phyloP scores from a whole-genome alignment of 352 stramenopile species.

The Elongisporangium anandrum region DNA sequence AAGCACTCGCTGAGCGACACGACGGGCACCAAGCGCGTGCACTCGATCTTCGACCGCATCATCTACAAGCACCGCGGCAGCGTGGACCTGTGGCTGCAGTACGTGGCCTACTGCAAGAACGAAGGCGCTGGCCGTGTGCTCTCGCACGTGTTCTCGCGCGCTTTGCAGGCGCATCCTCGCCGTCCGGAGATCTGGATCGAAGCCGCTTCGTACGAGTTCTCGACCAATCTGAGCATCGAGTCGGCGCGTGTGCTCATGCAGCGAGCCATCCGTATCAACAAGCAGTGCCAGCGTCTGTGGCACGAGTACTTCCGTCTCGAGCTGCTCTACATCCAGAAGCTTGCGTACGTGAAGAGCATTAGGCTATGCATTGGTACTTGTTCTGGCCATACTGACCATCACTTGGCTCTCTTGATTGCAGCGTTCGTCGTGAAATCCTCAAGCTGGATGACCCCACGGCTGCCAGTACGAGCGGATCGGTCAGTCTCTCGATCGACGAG shows the following conservation, averaged over 20 bases:
- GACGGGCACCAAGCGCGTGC: constrained; percentile 61
- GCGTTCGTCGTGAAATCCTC: constrained; percentile 72
- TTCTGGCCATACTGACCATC: neutral
- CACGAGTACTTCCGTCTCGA: constrained; percentile 90
- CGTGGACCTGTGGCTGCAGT: constrained; percentile 90
- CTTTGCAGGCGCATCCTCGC: constrained; percentile 83
- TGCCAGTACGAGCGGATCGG: constrained; percentile 9
- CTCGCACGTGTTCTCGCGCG: constrained; percentile 78
- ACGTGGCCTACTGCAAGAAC: constrained; percentile 84
- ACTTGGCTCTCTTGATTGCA: constrained; percentile 4
- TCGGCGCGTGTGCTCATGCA: constrained; percentile 89
- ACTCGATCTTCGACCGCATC: constrained; percentile 85
- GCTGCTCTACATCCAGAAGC: constrained; percentile 89
- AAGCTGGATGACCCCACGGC: constrained; percentile 43
- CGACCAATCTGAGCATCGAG: constrained; percentile 79
- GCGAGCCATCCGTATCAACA: constrained; percentile 90
- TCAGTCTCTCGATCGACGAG: constrained; percentile 53
- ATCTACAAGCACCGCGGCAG: constrained; percentile 86
- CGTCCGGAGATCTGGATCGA: constrained; percentile 88
- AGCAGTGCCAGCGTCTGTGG: constrained; percentile 77
- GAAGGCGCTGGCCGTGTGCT: constrained; percentile 65
- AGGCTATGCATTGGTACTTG: neutral
- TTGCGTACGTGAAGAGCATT: constrained; percentile 24
- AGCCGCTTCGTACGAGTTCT: constrained; percentile 88
- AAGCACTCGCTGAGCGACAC: constrained; percentile 77